phyloP scores from a whole-genome alignment of 2,329 filamentous ascomycete species.

The Ascochyta pisi region DNA sequence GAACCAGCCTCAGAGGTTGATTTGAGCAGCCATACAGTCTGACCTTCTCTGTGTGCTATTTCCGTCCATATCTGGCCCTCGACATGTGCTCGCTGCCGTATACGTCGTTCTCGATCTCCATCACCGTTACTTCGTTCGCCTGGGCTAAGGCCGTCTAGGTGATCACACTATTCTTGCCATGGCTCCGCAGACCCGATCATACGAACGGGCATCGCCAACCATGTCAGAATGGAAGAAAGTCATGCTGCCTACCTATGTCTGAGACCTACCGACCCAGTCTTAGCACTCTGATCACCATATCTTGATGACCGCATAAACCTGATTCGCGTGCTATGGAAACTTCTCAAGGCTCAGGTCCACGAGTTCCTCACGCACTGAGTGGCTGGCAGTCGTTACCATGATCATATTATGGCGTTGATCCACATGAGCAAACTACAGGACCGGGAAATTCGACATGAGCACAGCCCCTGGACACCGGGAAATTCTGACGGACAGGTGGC shows the following conservation, averaged over 20 bases:
- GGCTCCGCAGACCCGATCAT: conserved; percentile 26
- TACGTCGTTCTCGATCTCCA: not conserved
- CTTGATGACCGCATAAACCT: conserved; percentile 25
- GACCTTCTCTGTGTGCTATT: not conserved
- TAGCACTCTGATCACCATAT: conserved; percentile 7
- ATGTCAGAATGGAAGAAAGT: not conserved
- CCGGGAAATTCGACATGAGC: conserved; percentile 3
- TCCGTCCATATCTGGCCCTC: not conserved
- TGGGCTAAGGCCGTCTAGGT: not conserved
- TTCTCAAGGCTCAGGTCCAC: not conserved
- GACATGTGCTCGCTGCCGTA: conserved; percentile 2
- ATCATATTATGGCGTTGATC: conserved; percentile 1
- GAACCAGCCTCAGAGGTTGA: not conserved
- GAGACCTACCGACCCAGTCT: not conserved
- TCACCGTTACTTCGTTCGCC: not conserved
- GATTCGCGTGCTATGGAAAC: conserved; percentile 15
- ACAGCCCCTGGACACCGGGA: conserved; percentile 17
- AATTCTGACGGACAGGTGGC: conserved; percentile 13
- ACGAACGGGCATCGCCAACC: conserved; percentile 21
- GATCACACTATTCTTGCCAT: conserved; percentile 13
- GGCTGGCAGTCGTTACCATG: conserved; percentile 2
- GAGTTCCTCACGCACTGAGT: not conserved
- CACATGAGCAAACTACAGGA: conserved; percentile 14
- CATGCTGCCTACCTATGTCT: not conserved
- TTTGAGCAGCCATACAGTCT: not conserved